phyloP scores from a whole-genome alignment of 2,329 filamentous ascomycete species.

The Aspergillus flavus region DNA sequence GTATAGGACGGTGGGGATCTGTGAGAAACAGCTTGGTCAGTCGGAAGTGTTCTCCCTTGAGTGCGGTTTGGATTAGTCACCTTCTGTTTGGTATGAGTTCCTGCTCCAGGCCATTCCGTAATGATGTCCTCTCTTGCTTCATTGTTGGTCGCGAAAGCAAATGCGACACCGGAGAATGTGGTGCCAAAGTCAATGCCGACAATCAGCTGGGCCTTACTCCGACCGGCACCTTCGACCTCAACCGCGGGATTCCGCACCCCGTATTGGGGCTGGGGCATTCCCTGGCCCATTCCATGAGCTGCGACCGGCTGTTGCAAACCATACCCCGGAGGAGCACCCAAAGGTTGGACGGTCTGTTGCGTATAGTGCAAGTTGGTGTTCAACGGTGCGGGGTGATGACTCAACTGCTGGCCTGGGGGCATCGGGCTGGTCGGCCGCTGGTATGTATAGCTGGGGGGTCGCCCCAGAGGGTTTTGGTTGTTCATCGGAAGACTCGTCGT shows the following conservation, averaged over 20 bases:
- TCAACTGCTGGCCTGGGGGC: constrained; percentile 46
- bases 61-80: constrained; percentile 50
- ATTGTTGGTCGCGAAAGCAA: constrained; percentile 90
- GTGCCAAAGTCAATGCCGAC: constrained; percentile 99
- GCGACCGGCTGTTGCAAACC: constrained; percentile 41
- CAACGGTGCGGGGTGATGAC: constrained; percentile 55
- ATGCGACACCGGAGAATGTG: constrained; percentile 96
- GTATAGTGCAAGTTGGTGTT: constrained; percentile 57
- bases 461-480: constrained; percentile 56
- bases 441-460: constrained; percentile 67
- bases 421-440: constrained; percentile 57
- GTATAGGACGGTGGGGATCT: constrained; percentile 98
- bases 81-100: constrained; percentile 98
- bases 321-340: constrained; percentile 49
- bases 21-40: constrained; percentile 13
- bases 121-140: constrained; percentile 99
- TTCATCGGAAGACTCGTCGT: constrained; percentile 60
- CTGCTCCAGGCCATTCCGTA: constrained; percentile 96
- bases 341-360: constrained; percentile 39
- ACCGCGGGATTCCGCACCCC: constrained; percentile 38
- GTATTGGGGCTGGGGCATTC: constrained; percentile 33
- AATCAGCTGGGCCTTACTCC: constrained; percentile 95
- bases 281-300: constrained; percentile 28
- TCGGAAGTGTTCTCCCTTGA: not conserved
- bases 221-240: constrained; percentile 84